phyloP scores from a whole-genome alignment of 352 stramenopile species.

The Pythium volutum region DNA sequence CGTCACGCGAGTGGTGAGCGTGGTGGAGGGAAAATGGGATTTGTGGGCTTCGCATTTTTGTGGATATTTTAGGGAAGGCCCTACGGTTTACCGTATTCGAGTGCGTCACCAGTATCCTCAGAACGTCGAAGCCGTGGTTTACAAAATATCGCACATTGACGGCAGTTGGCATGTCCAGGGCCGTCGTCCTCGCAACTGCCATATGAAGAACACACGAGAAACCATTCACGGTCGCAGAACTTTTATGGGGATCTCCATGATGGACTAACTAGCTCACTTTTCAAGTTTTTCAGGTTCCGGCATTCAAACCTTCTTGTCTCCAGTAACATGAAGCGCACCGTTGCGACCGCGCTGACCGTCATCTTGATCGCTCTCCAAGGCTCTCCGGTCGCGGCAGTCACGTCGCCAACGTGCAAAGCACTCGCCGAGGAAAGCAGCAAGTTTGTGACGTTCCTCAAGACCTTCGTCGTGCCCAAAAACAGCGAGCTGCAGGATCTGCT shows the following conservation, averaged over 20 bases:
- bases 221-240: too few relatives aligned
- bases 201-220: neutral
- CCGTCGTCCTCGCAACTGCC: neutral
- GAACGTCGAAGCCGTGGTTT: neutral
- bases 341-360: neutral
- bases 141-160: neutral
- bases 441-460: slow-evolving; percentile 11
- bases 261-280: neutral
- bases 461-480: neutral
- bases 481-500: slow-evolving; percentile 16
- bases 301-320: neutral
- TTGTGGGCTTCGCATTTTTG: neutral
- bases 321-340: neutral
- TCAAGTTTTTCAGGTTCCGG: neutral
- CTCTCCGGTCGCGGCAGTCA: neutral
- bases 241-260: too few relatives aligned
- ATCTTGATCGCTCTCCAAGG: neutral
- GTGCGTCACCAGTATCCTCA: neutral
- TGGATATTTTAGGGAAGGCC: neutral
- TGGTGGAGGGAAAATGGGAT: neutral
- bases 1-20: neutral
- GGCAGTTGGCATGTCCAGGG: too few relatives aligned
- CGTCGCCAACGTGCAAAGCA: slow-evolving; percentile 17
- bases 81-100: neutral
- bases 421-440: slow-evolving; percentile 23